A percentile compares a stretch with the other conserved stretches of the same genome.
These are phyloP conservation scores for Stylonectria norvegica DNA, from an alignment of 2,329 filamentous ascomycete species.

Conservation along the genomic window DNA sequence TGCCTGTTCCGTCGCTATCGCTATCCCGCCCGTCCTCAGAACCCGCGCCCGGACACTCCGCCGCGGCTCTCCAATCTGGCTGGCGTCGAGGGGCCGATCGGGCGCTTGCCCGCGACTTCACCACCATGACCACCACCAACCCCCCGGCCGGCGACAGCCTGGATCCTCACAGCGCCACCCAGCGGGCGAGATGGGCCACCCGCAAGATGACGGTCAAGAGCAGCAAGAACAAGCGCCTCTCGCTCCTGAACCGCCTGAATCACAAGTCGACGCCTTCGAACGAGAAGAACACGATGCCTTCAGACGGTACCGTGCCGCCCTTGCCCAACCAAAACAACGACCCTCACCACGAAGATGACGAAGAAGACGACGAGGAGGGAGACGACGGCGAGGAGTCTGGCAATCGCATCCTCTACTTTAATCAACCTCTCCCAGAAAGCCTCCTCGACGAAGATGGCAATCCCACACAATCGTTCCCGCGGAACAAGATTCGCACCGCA, in stretches of 20 bases:
- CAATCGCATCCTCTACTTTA: conserved; percentile 74
- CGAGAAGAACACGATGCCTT: conserved; percentile 62
- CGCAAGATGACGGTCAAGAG: conserved; percentile 75
- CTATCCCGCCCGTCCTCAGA: conserved; percentile 11
- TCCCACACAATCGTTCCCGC: conserved; percentile 65
- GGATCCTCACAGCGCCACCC: conserved; percentile 43
- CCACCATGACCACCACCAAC: conserved; percentile 33
- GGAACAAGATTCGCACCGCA: conserved; percentile 96
- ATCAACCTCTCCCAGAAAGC: conserved; percentile 70
- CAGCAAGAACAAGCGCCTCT: conserved; percentile 74
- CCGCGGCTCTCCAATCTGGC: conserved; percentile 31
- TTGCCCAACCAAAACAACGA: conserved; percentile 19
- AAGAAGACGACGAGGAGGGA: conserved; percentile 35
- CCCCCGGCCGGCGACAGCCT: conserved; percentile 26
- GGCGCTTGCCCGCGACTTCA: conserved; percentile 37
- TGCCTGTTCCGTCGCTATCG: conserved; percentile 11
- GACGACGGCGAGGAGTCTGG: conserved; percentile 39
- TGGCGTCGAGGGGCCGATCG: conserved; percentile 36
- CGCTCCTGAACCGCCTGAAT: conserved; percentile 74
- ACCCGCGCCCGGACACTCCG: conserved; percentile 9
- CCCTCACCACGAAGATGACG: conserved; percentile 28
- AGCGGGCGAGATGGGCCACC: conserved; percentile 94
- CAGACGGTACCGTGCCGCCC: conserved; percentile 29
- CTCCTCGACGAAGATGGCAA: conserved; percentile 78
- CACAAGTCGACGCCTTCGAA: conserved; percentile 57